Base-by-base conservation (phyloP, 2,329 filamentous ascomycete species). In the Botrytis porri region DNA sequence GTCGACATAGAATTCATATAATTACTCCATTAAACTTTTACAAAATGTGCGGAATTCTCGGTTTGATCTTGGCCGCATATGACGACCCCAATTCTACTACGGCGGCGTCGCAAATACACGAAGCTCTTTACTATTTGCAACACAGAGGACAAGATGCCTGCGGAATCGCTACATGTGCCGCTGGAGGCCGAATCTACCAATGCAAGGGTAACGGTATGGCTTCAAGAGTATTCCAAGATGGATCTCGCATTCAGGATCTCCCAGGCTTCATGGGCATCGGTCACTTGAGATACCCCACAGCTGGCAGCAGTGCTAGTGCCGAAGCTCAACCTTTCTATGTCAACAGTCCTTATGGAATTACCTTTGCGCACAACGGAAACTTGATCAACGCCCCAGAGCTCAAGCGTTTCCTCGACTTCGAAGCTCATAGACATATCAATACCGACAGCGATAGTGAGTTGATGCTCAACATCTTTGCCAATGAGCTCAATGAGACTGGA, bases 271-370 rank as follows among this genome's bases (percentile, higher is more conserved):
- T 96, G 92, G 94, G 93, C 75, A 87, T 97, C 74, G 92, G 89
- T 60, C 95, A 98, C 82, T 83, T 98, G 77, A 87, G 95, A 81
- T 98, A 98, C 82, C 95, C 95, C 18, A 98, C 95, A 12, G 92
- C 93, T 20, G 95, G 95, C 73, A 96, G 91, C 81, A 93, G 91
- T 77, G 89, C 89, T 73, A 95, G 93, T 79, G 90, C 93, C 12
- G 94, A 97, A 83, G 93, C 93, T 18, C 94, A 97, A 83, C 95
- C 95, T 0, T 97, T 98, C 82, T 97, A 96, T 81, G 93, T 96
- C 79, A 97, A 96, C 84, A 88, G 88, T 73, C 93, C 93, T 1
- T 96, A 94, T 80, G 94, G 94, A 65, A 92, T 97, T 78, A 92
- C 88, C 79, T 88, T 96, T 81, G 88, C 91, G 35, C 91, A 96